Percentiles rank a stretch among this genome's conserved stretches.
These are phyloP conservation scores for Brassica napus DNA, from an alignment of 345 rosid genomes.

Conservation along the genomic window Da-Ae NC_063442.1:42890501-42891000, in stretches of 20 bases:
- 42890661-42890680: conserved; percentile 55
- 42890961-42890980: conserved; percentile 40
- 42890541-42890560: background rate
- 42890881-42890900: background rate
- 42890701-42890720: conserved; percentile 60
- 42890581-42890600: conserved; percentile 48
- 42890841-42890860: conserved; percentile 49
- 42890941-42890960: conserved; percentile 39
- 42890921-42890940: conserved; percentile 22
- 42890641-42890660: conserved; percentile 84
- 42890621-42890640: conserved; percentile 88
- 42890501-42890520: conserved; percentile 48
- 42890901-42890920: conserved; percentile 13
- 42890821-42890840: conserved; percentile 51
- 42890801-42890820: conserved; percentile 47
- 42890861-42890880: conserved; percentile 21
- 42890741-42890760: conserved; percentile 40
- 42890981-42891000: conserved; percentile 10
- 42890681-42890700: conserved; percentile 40
- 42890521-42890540: background rate
- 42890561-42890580: background rate
- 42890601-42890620: conserved; percentile 95
- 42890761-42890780: conserved; percentile 14
- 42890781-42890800: conserved; percentile 47
- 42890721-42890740: conserved; percentile 40